Percentiles rank a stretch among this genome's conserved stretches.
These are phyloP conservation scores for Euryodendron excelsum DNA, from an alignment of 148 eudicot genomes.

Conservation along the genomic window DNA sequence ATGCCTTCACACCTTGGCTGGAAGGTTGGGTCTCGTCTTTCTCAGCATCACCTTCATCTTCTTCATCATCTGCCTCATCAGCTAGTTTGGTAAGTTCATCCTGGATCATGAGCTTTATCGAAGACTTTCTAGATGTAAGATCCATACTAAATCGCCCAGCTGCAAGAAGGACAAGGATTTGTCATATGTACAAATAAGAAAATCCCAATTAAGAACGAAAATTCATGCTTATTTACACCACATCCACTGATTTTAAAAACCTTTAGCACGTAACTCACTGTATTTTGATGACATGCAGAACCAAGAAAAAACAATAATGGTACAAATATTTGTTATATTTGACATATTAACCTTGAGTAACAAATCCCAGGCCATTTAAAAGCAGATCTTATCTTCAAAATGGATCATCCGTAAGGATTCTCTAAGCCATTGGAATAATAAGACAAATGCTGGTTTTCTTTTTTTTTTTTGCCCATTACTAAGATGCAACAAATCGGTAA, in stretches of 20 bases:
- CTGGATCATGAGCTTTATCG: slow-evolving; percentile 74
- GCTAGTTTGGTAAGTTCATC: slow-evolving; percentile 83
- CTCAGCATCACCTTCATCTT: slow-evolving; percentile 48
- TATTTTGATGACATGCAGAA: no score
- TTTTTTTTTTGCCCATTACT: not conserved
- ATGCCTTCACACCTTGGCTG: slow-evolving; percentile 39
- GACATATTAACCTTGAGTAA: no score
- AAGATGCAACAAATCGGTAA: not conserved
- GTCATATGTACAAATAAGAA: not conserved
- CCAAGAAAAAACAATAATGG: no score
- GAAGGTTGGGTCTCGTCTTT: slow-evolving; percentile 47
- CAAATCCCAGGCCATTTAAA: not conserved
- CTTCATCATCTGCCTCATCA: slow-evolving; percentile 77
- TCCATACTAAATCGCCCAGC: slow-evolving; percentile 45
- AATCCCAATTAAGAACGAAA: not conserved
- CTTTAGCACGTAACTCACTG: no score
- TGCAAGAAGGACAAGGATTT: not conserved
- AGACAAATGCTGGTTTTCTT: not conserved
- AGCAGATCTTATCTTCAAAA: not conserved
- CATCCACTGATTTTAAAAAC: no score
- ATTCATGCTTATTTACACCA: no score
- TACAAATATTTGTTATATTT: no score
- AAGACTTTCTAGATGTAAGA: slow-evolving; percentile 52
- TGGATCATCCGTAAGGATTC: not conserved
- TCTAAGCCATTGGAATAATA: not conserved